phyloP scores from a whole-genome alignment of 202 grass and related monocot species.

The Schoenoplectus triqueter region DNA sequence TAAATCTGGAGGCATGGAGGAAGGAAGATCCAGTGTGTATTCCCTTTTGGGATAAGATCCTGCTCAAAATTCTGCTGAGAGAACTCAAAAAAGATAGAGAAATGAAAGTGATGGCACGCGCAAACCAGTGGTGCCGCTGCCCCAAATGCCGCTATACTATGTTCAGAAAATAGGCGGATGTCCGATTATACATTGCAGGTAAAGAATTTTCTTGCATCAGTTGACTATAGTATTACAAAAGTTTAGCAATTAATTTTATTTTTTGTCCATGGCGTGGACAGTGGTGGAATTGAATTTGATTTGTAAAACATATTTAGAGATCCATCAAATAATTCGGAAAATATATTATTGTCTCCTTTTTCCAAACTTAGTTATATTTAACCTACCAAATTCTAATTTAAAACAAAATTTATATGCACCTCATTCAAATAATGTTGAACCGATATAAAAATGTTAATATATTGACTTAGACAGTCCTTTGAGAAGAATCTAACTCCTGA shows the following conservation, averaged over 20 bases:
- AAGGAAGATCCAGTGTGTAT: not conserved
- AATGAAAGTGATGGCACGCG: not conserved
- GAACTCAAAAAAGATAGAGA: not conserved
- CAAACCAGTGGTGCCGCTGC: not conserved
- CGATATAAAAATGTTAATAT: too few species aligned
- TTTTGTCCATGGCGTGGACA: not conserved
- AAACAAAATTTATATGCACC: not conserved
- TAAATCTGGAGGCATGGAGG: not conserved
- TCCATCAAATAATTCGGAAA: not conserved
- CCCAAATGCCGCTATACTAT: conserved; percentile 13
- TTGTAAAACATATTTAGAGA: not conserved
- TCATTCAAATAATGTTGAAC: too few species aligned
- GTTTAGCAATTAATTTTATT: not conserved
- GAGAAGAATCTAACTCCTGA: too few species aligned
- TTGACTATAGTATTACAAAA: too few species aligned
- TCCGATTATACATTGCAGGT: not conserved
- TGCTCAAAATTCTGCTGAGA: not conserved
- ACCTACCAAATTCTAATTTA: not conserved
- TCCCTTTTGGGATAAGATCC: conserved; percentile 15
- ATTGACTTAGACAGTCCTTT: too few species aligned
- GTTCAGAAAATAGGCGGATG: not conserved
- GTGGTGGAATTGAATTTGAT: not conserved
- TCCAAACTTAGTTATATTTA: not conserved
- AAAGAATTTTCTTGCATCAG: not conserved
- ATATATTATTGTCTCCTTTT: not conserved